A percentile compares a stretch with the other conserved stretches of the same genome.
Conservation (phyloP, 139 green algal genomes). For the Haematococcus lacustris region DNA sequence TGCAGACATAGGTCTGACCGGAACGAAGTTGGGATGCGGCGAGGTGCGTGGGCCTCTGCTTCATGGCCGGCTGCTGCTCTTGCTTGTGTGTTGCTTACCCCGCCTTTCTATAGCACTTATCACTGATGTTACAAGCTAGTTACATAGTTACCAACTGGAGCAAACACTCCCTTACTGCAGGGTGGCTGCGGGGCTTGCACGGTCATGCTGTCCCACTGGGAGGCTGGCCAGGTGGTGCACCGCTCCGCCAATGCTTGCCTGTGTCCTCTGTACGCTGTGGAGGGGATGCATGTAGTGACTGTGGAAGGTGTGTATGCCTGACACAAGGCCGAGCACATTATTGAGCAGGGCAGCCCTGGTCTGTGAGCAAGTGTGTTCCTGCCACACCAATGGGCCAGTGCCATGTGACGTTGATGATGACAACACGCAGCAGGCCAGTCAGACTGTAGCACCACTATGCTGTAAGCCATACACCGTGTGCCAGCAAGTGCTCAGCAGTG, state of each 20-base stretch:
- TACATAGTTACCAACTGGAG: not conserved
- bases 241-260: constrained; percentile 91
- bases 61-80: not conserved
- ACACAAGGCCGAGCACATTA: too few relatives aligned
- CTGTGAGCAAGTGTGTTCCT: too few relatives aligned
- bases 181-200: constrained; percentile 94
- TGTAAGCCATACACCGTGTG: too few relatives aligned
- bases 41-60: constrained; percentile 34
- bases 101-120: not conserved
- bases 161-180: constrained; percentile 2
- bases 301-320: constrained; percentile 66
- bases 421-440: too few relatives aligned
- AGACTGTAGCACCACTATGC: too few relatives aligned
- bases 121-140: not conserved
- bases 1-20: constrained; percentile 69
- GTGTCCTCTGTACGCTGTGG: constrained; percentile 84
- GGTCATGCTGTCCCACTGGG: constrained; percentile 79
- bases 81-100: not conserved
- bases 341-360: not conserved
- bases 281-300: constrained; percentile 87
- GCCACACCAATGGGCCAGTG: too few relatives aligned
- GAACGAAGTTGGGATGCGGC: constrained; percentile 92
- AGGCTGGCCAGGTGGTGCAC: constrained; percentile 57
- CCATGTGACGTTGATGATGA: too few relatives aligned
- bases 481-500: too few relatives aligned